Base-by-base conservation (phyloP, 2,329 filamentous ascomycete genomes). In the Drechslerella dactyloides region DNA sequence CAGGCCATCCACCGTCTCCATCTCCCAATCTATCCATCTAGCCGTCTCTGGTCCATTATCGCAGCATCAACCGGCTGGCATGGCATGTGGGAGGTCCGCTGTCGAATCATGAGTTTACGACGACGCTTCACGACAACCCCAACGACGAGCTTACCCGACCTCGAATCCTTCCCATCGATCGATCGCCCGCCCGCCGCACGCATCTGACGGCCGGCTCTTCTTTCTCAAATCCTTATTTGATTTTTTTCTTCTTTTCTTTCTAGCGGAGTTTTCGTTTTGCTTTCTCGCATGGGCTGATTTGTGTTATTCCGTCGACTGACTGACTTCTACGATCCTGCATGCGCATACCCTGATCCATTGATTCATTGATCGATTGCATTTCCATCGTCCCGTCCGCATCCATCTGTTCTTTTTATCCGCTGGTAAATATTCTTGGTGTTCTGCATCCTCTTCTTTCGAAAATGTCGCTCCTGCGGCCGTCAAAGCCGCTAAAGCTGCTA, bases 101-200 rank as follows among this genome's bases (percentile, higher is more conserved):
- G 44, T 65, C 56, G 46, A 65, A 65, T 56, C 68, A 72, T 72
- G 68, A 72, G 53, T 46, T 40, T 52, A 72, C 68, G 68, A 72
- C 68, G 68, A 72, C 51, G 21, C 56, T 61, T 56, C 51, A 70
- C 60, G 68, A 69, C n/a, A n/a, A n/a, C 33, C 23, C 37, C 54
- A 17, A 63, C 59, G 21, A 68, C 53, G 30, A 44, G 24, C 54
- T 64, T 63, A 58, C 46, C 24, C 50, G 59, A 60, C 30, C 37
- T 63, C 54, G 53, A 70, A 64, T 56, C 21, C 33, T 30, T 57
- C 51, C 40, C 51, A 40, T 7, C 58, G 21, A 17, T 60, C 40
- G 51, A 42, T 8, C 27, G 27, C 8, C 27, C 27, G 27, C 8
- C 27, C 27, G 27, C 27, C 8, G 27, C 27, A 8, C 27, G 27